These are phyloP conservation scores for Mycena galericulata DNA, from an alignment of 768 basidiomycete genomes.

Conservation along the genomic window DNA sequence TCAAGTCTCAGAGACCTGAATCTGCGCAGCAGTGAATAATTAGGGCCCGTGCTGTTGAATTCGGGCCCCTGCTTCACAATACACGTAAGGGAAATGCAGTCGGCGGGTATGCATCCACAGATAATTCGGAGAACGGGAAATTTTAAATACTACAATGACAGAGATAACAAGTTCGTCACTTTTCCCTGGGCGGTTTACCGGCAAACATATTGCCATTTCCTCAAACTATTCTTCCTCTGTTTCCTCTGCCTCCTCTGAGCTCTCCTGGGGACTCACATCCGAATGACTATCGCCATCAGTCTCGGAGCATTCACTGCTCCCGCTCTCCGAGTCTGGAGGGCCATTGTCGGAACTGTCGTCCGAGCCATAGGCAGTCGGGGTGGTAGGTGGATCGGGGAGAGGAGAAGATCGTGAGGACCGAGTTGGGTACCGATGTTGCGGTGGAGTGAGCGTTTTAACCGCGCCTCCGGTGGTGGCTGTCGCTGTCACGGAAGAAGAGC, in stretches of 20 bases:
- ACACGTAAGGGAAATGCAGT: too few relatives aligned
- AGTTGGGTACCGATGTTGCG: neutral
- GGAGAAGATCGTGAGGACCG: neutral
- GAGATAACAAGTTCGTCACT: too few relatives aligned
- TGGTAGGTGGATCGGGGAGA: too few relatives aligned
- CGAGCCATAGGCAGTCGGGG: neutral
- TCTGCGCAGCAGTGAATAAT: too few relatives aligned
- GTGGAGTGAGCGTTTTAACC: neutral
- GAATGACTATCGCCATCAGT: neutral
- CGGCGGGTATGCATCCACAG: too few relatives aligned
- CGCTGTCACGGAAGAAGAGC: neutral
- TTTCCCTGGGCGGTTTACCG: too few relatives aligned
- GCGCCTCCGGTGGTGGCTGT: neutral
- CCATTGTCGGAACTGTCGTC: neutral
- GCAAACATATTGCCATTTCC: neutral
- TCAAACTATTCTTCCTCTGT: neutral
- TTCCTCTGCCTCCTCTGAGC: neutral
- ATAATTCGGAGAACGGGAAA: too few relatives aligned
- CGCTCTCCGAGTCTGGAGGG: neutral
- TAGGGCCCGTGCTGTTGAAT: too few relatives aligned
- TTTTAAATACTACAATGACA: too few relatives aligned
- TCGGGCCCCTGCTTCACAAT: too few relatives aligned
- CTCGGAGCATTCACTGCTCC: neutral
- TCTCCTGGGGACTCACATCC: neutral
- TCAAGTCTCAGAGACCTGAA: too few relatives aligned